These are phyloP conservation scores for Drechslera avenae DNA, from an alignment of 2,329 filamentous ascomycete species.

Conservation along the genomic window DNA sequence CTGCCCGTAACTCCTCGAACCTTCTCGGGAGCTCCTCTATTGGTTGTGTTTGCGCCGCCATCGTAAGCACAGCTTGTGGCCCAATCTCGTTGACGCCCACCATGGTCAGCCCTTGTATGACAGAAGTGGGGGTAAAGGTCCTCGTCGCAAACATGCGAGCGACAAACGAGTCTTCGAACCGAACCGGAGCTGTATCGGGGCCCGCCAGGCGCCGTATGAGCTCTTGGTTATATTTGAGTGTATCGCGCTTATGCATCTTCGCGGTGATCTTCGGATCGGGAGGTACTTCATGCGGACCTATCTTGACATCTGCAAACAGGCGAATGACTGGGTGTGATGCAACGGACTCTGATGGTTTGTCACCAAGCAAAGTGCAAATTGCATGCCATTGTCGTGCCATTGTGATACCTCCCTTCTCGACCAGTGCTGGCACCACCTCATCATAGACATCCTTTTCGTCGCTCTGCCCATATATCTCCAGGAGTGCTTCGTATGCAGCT, in stretches of 20 bases:
- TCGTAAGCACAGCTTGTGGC: slow-evolving; percentile 75
- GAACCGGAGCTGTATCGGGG: slow-evolving; percentile 52
- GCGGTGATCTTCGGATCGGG: slow-evolving; percentile 6
- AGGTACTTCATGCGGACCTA: slow-evolving; percentile 16
- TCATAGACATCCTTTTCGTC: slow-evolving; percentile 51
- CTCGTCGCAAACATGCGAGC: slow-evolving; percentile 82
- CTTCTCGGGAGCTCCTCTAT: slow-evolving; percentile 62
- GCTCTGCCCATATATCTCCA: slow-evolving; percentile 48
- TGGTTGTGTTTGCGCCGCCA: slow-evolving; percentile 69
- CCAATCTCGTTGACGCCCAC: slow-evolving; percentile 76
- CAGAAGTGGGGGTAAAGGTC: slow-evolving; percentile 73
- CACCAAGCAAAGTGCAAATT: slow-evolving; percentile 43
- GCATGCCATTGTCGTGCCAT: slow-evolving; percentile 49
- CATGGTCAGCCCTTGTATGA: slow-evolving; percentile 71
- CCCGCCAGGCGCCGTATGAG: slow-evolving; percentile 46
- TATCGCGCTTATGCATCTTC: slow-evolving; percentile 11
- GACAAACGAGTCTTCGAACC: slow-evolving; percentile 67
- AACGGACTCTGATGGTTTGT: slow-evolving; percentile 46
- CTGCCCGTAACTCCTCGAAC: slow-evolving; percentile 64
- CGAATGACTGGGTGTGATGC: slow-evolving; percentile 37
- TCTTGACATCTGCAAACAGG: slow-evolving; percentile 33
- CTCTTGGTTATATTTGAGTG: slow-evolving; percentile 33
- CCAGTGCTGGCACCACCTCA: slow-evolving; percentile 44
- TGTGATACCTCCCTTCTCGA: slow-evolving; percentile 29
- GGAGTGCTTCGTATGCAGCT: slow-evolving; percentile 34